Evolutionary conservation across 2,329 filamentous ascomycete genomes (phyloP).

Genomic region (Albophoma yamanashiensis): DNA sequence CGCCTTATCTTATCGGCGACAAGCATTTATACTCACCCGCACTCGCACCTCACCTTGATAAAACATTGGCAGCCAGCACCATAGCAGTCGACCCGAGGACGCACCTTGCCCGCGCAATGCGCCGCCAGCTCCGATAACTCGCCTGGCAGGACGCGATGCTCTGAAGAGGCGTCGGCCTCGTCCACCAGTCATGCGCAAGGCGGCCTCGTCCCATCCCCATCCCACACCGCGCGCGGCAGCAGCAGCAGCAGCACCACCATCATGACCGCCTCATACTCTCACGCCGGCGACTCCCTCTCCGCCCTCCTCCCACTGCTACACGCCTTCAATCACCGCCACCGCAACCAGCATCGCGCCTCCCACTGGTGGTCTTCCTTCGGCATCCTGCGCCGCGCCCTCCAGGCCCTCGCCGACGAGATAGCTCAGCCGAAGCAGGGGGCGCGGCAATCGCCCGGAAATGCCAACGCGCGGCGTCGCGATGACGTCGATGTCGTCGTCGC

Average conservation of each 20-base stretch:
- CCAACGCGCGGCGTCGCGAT: not conserved
- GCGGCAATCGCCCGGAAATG: not conserved
- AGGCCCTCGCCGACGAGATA: slow-evolving; percentile 33
- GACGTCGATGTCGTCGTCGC: slow-evolving; percentile 4
- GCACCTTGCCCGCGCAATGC: not conserved
- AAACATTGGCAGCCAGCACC: not conserved
- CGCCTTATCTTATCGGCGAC: not conserved
- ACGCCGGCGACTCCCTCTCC: slow-evolving; percentile 19
- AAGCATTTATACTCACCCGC: too few species aligned
- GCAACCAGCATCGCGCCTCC: slow-evolving; percentile 75
- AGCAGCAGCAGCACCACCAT: not conserved
- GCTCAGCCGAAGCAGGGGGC: not conserved
- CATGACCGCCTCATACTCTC: slow-evolving; percentile 3
- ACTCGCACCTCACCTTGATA: not conserved
- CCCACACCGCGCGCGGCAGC: not conserved
- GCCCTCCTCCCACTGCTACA: slow-evolving; percentile 48
- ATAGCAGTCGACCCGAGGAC: not conserved
- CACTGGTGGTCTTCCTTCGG: slow-evolving; percentile 73
- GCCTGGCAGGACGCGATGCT: not conserved
- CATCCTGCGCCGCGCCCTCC: slow-evolving; percentile 57
- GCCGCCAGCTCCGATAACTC: not conserved
- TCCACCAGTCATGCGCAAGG: not conserved
- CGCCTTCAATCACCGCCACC: slow-evolving; percentile 71
- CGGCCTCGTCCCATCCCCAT: not conserved
- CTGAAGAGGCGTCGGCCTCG: not conserved